Base-by-base conservation (phyloP, 2,329 filamentous ascomycete species). In the Neocucurbitaria cava region DNA sequence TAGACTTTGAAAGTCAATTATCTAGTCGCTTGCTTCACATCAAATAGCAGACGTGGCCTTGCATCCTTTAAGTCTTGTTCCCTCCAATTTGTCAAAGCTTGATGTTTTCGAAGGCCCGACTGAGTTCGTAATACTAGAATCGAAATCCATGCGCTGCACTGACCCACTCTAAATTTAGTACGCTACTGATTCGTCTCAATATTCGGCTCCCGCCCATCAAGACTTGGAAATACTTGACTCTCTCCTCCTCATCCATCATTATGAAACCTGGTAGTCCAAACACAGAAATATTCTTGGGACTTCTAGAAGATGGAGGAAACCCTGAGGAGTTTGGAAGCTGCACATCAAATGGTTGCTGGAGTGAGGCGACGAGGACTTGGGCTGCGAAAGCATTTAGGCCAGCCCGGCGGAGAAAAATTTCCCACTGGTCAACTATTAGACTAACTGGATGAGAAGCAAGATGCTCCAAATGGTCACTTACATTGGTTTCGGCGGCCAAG, bases 361-460 rank as follows among this genome's bases (percentile, higher is more conserved):
- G 65, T 3, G 72, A 70, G 0, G 75, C 77, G 30, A 90, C 74
- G 1, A 91, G 78, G 9, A 80, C 78, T 69, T 92, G 89, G 2
- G 90, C 89, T 2, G 89, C 89, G 69, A 86, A 91, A 0, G 85
- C 82, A 71, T 93, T 92, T 68, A 92, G 72, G 0, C 90, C 90
- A 1, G 83, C 81, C 21, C 81, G 78, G 13, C 89, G 80, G 21
- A 93, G 77, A 57, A 90, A 89, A 9, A 85, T 41, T 70, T 92
- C 90, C 87, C 87, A 90, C 30, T 74, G 33, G 10, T 5, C 21
- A 10, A 30, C 10, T 44, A 40, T 67, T 33, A 61, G 52, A 6
- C 38, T 3, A 23, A 3, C 6, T 15, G 15, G 4, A 3, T n/a
- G n/a, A 23, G 10, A n/a, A 40, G 11, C 11, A 15, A 15, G 1